Percentiles rank a stretch among this genome's conserved stretches.
Evolutionary conservation across 805 yeast genomes (phyloP).

Genomic region (Schwanniomyces polymorphus): DNA sequence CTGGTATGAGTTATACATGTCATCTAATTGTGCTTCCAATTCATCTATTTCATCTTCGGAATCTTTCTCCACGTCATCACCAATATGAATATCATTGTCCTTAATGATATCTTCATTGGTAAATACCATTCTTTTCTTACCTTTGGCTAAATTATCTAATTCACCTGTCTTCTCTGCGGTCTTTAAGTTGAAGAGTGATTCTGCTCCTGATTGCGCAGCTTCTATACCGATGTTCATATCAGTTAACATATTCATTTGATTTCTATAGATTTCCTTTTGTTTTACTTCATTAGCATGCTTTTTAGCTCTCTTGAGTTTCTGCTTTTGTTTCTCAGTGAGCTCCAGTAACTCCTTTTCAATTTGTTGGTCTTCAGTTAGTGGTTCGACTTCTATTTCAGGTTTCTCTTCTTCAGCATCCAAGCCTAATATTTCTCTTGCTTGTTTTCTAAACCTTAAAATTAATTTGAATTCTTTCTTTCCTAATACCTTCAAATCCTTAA

Average conservation of each 20-base stretch:
- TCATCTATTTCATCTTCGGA: slow-evolving; percentile 57
- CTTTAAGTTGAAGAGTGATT: slow-evolving; percentile 77
- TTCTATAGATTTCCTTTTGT: slow-evolving; percentile 83
- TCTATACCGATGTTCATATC: slow-evolving; percentile 93
- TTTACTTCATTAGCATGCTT: slow-evolving; percentile 78
- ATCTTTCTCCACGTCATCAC: slow-evolving; percentile 38
- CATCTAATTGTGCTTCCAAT: slow-evolving; percentile 79
- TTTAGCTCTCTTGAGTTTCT: slow-evolving; percentile 74
- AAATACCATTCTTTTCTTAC: slow-evolving; percentile 68
- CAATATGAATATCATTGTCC: slow-evolving; percentile 60
- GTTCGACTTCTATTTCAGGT: slow-evolving; percentile 61
- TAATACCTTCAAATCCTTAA: slow-evolving; percentile 88
- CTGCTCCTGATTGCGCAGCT: slow-evolving; percentile 78
- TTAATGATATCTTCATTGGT: slow-evolving; percentile 51
- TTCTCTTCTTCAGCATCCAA: slow-evolving; percentile 54
- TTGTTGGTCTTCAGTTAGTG: slow-evolving; percentile 82
- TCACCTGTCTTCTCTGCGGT: slow-evolving; percentile 89
- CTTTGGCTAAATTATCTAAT: slow-evolving; percentile 68
- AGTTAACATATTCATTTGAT: slow-evolving; percentile 95
- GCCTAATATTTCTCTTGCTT: slow-evolving; percentile 76
- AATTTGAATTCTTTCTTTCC: slow-evolving; percentile 92
- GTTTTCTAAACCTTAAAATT: slow-evolving; percentile 84
- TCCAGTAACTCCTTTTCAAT: slow-evolving; percentile 82
- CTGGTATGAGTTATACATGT: slow-evolving; percentile 75
- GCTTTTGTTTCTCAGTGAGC: slow-evolving; percentile 69